phyloP scores from a whole-genome alignment of 192 early-diverging fungal species.

The Phlyctochytrium planicorne region DNA sequence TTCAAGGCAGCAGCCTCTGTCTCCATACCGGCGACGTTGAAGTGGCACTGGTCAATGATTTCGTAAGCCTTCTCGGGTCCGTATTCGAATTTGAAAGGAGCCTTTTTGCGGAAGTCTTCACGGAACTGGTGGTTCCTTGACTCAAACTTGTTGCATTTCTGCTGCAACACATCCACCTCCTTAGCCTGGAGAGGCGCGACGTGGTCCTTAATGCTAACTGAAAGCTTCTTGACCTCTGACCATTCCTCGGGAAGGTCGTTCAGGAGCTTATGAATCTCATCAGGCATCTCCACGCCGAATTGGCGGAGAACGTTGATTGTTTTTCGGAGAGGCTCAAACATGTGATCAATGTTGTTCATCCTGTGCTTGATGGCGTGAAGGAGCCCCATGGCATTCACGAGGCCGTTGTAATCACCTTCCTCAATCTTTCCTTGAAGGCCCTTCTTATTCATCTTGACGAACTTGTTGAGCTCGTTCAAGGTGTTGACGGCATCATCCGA shows the following conservation, averaged over 20 bases:
- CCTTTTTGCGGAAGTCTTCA: slow-evolving; percentile 66
- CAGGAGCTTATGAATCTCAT: slow-evolving; percentile 63
- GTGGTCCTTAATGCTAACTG: slow-evolving; percentile 58
- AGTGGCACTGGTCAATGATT: slow-evolving; percentile 50
- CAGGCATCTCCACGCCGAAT: slow-evolving; percentile 65
- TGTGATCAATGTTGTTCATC: slow-evolving; percentile 52
- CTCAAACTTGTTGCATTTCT: slow-evolving; percentile 70
- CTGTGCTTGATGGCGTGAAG: slow-evolving; percentile 64
- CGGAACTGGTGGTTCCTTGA: slow-evolving; percentile 62
- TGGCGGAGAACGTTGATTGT: slow-evolving; percentile 62
- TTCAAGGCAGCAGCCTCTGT: slow-evolving; percentile 52
- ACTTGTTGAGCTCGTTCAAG: slow-evolving; percentile 59
- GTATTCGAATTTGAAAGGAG: slow-evolving; percentile 68
- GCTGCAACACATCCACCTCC: slow-evolving; percentile 64
- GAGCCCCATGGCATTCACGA: slow-evolving; percentile 60
- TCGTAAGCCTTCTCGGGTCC: slow-evolving; percentile 51
- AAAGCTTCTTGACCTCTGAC: slow-evolving; percentile 65
- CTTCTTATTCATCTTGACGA: slow-evolving; percentile 56
- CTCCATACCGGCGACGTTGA: slow-evolving; percentile 62
- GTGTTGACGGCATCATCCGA: slow-evolving; percentile 57
- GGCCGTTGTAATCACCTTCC: slow-evolving; percentile 60
- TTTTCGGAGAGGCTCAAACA: slow-evolving; percentile 66
- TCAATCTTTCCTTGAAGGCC: slow-evolving; percentile 56
- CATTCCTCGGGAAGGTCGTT: slow-evolving; percentile 67
- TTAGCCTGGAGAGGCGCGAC: slow-evolving; percentile 65